Evolutionary conservation across 2,329 filamentous ascomycete species (phyloP), one percentile per base, ranked within the genome.

Genomic region (Colletotrichum destructivum): DNA sequence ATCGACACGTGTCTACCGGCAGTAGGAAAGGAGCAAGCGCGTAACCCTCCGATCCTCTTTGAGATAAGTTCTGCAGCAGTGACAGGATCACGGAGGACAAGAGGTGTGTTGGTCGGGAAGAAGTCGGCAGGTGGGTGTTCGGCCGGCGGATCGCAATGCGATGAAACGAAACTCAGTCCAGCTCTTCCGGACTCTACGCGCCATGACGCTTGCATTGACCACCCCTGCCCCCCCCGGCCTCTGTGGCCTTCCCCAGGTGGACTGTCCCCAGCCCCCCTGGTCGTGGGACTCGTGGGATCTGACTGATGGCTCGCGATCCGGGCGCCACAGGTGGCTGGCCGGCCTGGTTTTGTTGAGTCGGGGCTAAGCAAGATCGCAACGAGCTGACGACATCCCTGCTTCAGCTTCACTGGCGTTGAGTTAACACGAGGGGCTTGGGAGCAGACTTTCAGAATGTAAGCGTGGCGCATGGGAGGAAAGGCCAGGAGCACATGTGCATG

Each of bases 121-220:
- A 26, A 16, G 35, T 57, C 46, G 55, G 49, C 65, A 70, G 52
- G 56, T 42, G 67, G 52, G 56, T 42, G 67, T 67, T 70, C 62
- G 56, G 68, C 44, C 31, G 42, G 66, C 51, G 54, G 69, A 71
- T 71, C 65, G 46, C 69, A 59, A 69, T 69, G 65, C 69, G 69
- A 71, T 69, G 65, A 71, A 71, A 71, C 69, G 69, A 69, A 71
- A 71, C 59, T 63, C 54, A 59, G 69, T 59, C 54, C 59, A 38
- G 54, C 54, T 55, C 31, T 62, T 21, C 69, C 69, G 65, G 65
- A 63, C 38, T 52, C 63, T 51, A 71, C 54, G 56, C 64, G 68
- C 65, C 62, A 71, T 71, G 69, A 71, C 69, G 69, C 59, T 69
- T 71, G 65, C 69, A 71, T 69, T 69, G 54, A 63, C 59, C 46